Evolutionary conservation across 257 asterid genomes (phyloP).

Genomic region (Fraxinus pennsylvanica): DNA sequence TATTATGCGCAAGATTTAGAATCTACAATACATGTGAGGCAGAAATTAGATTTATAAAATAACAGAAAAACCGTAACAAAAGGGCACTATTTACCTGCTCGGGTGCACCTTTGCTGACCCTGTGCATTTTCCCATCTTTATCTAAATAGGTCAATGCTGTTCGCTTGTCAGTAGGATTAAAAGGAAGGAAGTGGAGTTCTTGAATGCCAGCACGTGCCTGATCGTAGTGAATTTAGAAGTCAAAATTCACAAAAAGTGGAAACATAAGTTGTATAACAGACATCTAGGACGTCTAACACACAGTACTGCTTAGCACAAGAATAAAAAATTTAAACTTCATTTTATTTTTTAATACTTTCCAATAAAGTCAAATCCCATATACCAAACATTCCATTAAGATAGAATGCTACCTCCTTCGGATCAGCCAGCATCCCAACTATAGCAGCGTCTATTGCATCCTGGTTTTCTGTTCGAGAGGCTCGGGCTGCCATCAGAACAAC

Average conservation of each 20-base stretch:
- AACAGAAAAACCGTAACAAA: not conserved
- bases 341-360: too few species aligned
- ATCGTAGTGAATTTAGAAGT: not conserved
- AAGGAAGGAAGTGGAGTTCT: constrained; percentile 56
- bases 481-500: constrained; percentile 90
- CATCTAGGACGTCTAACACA: not conserved
- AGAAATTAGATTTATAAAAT: constrained; percentile 24
- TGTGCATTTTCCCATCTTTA: constrained; percentile 49
- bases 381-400: too few species aligned
- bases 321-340: too few species aligned
- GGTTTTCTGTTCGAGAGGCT: constrained; percentile 86
- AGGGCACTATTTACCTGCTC: constrained; percentile 44
- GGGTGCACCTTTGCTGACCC: constrained; percentile 71
- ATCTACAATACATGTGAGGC: constrained; percentile 44
- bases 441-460: constrained; percentile 84
- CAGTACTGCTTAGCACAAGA: too few species aligned
- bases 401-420: constrained; percentile 63
- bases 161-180: constrained; percentile 60
- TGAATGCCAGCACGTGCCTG: constrained; percentile 53
- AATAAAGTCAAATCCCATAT: too few species aligned
- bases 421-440: constrained; percentile 78
- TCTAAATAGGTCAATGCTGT: constrained; percentile 61
- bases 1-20: constrained; percentile 75
- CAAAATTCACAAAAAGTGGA: not conserved
- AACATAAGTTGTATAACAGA: not conserved